Evolutionary conservation across 2,329 filamentous ascomycete species (phyloP).

Genomic region (Colletotrichum abscissum): DNA sequence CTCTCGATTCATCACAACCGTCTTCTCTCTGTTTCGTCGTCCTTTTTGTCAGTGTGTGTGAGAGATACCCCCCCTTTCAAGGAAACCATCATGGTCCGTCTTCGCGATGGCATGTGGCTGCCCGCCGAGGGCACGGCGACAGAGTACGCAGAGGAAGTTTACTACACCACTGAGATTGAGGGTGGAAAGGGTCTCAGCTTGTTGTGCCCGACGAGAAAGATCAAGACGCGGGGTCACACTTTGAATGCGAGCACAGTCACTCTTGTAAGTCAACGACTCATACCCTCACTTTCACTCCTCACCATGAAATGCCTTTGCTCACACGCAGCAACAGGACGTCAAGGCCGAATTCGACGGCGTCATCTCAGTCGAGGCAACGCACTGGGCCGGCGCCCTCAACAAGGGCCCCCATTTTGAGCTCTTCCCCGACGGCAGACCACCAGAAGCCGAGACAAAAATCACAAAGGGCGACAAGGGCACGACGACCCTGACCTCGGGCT

Average conservation of each 20-base stretch:
- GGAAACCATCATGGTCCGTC: slow-evolving; percentile 42
- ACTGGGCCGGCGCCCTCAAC: slow-evolving; percentile 51
- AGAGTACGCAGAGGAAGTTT: slow-evolving; percentile 75
- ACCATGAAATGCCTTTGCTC: background rate
- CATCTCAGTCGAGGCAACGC: slow-evolving; percentile 52
- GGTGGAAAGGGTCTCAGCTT: slow-evolving; percentile 61
- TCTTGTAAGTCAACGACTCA: slow-evolving; percentile 36
- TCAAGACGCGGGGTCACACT: slow-evolving; percentile 64
- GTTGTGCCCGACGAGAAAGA: slow-evolving; percentile 66
- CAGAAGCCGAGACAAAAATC: slow-evolving; percentile 42
- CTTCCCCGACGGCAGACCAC: slow-evolving; percentile 49
- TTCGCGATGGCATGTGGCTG: slow-evolving; percentile 68
- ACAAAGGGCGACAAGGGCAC: slow-evolving; percentile 47
- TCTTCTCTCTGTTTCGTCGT: slow-evolving; percentile 5
- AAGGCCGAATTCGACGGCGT: slow-evolving; percentile 52
- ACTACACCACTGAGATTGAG: slow-evolving; percentile 57
- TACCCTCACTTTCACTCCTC: background rate
- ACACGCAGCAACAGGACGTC: slow-evolving; percentile 40
- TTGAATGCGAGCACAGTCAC: slow-evolving; percentile 66
- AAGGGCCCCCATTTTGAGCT: slow-evolving; percentile 53
- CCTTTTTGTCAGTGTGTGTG: background rate
- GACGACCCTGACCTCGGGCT: slow-evolving; percentile 49
- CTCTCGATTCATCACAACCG: background rate
- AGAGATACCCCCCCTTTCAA: slow-evolving; percentile 1
- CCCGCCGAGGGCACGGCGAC: slow-evolving; percentile 68